Evolutionary conservation across 768 basidiomycete species (phyloP), one percentile per base, ranked within the genome.

Genomic region (Dioszegia hungarica): DNA sequence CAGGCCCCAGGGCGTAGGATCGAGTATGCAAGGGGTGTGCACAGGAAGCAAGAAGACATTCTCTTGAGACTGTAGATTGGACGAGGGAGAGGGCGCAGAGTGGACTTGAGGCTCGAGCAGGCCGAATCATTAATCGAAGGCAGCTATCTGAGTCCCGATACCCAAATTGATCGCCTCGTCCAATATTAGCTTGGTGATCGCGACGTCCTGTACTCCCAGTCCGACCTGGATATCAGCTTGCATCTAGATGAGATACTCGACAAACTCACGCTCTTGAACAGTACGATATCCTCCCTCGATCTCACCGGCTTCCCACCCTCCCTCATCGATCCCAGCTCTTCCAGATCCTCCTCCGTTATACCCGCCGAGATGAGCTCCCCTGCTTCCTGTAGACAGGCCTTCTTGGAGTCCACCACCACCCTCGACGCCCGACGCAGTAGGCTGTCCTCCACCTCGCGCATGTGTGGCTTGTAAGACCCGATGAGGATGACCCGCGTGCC

Each of bases 191-290:
- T 77, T 80, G 10, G 89, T 84, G 56, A 93, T 88, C 0, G 85
- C 87, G 4, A 89, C 87, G 62, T 94, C 91, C 66, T 93, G 90
- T n/a, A 89, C 75, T 0, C 87, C 89, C 5, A 91, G 75, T 1
- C 91, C 90, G 41, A 76, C 75, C 70, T 73, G 39, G 12, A 34
- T 19, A 51, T 54, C 57, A 62, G 50, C 43, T 29, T n/a, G n/a
- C 11, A 43, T 25, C 24, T 27, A 38, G 25, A 22, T n/a, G 5
- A 20, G 24, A 19, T 31, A 28, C 15, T 12, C 36, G 20, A 12
- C 29, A 1, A 2, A 62, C 74, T 66, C 5, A 93, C 91, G 0
- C 86, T 88, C 77, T 92, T 93, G 81, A 90, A 92, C 3, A 51
- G 34, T 27, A 93, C 80, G 0, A 86, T 88, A 11, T 91, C 79